Evolutionary conservation across 495 filamentous ascomycete genomes (phyloP).

Genomic region (Tuber indicum): DNA sequence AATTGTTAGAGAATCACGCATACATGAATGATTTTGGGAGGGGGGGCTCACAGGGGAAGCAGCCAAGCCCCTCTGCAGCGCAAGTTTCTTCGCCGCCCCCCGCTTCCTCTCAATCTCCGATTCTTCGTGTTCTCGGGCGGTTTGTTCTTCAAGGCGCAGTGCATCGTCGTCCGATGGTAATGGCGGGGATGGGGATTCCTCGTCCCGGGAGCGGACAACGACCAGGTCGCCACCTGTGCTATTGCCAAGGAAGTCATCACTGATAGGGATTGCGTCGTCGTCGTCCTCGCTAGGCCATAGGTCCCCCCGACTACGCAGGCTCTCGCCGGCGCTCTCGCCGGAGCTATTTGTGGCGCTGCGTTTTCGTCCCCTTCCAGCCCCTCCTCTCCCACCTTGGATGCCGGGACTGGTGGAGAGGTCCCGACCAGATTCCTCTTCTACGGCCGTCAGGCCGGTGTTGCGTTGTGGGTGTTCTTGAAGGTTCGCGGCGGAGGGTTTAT

Average conservation of each 20-base stretch:
- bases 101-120: conserved; percentile 62
- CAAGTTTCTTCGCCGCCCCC: conserved; percentile 64
- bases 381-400: conserved; percentile 33
- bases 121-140: conserved; percentile 61
- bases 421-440: conserved; percentile 48
- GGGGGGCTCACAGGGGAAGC: background rate
- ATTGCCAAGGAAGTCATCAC: conserved; percentile 77
- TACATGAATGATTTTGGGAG: background rate
- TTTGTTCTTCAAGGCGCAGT: conserved; percentile 70
- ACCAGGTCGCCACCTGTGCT: conserved; percentile 61
- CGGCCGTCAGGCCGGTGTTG: conserved; percentile 65
- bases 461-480: conserved; percentile 79
- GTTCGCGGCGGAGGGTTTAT: conserved; percentile 86
- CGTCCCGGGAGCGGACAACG: conserved; percentile 59
- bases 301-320: conserved; percentile 85
- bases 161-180: conserved; percentile 56
- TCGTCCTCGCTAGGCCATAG: conserved; percentile 89
- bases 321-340: conserved; percentile 64
- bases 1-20: background rate
- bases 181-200: conserved; percentile 52
- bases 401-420: conserved; percentile 19
- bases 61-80: conserved; percentile 60
- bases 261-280: conserved; percentile 83
- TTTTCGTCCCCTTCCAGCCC: conserved; percentile 49
- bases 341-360: conserved; percentile 79